A percentile compares a stretch with the other conserved stretches of the same genome.
phyloP scores from a whole-genome alignment of 164 flowering plant genomes.

The Macadamia tetraphylla region DNA sequence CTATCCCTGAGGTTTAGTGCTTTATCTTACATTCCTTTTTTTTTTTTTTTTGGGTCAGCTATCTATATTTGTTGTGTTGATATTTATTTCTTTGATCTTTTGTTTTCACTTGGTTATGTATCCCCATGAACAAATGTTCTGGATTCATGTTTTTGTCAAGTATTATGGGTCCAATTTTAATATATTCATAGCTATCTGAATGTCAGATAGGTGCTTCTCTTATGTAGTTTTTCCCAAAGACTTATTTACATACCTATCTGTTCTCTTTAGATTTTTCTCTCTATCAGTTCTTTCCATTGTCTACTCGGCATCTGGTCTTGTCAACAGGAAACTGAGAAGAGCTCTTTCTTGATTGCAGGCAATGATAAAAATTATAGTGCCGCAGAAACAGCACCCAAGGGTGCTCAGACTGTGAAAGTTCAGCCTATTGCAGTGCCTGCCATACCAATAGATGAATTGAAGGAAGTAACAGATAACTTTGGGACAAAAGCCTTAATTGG shows the following conservation, averaged over 20 bases:
- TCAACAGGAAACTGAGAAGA: slow-evolving; percentile 7
- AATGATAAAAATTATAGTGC: slow-evolving; percentile 48
- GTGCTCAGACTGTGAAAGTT: slow-evolving; percentile 46
- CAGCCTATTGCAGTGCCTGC: slow-evolving; percentile 77
- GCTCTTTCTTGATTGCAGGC: slow-evolving; percentile 33
- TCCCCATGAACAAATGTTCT: no score
- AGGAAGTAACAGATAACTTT: slow-evolving; percentile 73
- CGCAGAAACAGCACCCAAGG: slow-evolving; percentile 51
- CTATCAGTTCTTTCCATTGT: neutral
- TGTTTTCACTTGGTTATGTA: no score
- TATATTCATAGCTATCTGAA: no score
- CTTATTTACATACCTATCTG: neutral
- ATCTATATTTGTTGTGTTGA: neutral
- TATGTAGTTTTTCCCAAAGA: neutral
- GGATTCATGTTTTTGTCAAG: no score
- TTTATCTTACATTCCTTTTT: neutral
- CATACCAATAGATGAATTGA: slow-evolving; percentile 64
- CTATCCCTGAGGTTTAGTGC: neutral
- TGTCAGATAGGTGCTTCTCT: neutral
- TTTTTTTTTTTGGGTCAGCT: no score
- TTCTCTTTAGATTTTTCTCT: neutral
- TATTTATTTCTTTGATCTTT: neutral
- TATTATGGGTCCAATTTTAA: no score
- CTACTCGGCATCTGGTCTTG: neutral
- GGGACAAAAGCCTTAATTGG: slow-evolving; percentile 72